A percentile compares a stretch with the other conserved stretches of the same genome.
Conservation (phyloP, 441 rosid genomes). For the Codiaeum variegatum region DNA sequence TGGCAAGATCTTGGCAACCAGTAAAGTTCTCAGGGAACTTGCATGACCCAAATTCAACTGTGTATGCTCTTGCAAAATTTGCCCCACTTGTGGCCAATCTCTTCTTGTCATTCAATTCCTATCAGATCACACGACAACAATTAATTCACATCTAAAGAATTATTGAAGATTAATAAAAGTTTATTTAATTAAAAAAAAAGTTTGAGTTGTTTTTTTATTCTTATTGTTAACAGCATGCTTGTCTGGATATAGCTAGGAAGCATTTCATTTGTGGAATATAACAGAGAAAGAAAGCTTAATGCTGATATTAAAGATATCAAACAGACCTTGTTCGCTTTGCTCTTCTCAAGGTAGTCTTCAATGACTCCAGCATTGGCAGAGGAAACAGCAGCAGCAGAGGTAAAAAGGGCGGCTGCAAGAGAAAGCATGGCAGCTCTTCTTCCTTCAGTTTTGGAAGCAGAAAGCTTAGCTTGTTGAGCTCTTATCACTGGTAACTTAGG, state of each 20-base stretch:
- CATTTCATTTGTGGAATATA: no score
- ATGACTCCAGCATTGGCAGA: slow-evolving; percentile 80
- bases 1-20: slow-evolving; percentile 97
- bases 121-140: background rate
- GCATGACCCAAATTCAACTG: slow-evolving; percentile 85
- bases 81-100: slow-evolving; percentile 95
- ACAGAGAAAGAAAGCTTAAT: no score
- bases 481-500: slow-evolving; percentile 61
- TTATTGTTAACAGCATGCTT: no score
- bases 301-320: background rate
- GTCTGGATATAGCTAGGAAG: no score
- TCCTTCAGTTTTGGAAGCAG: slow-evolving; percentile 45
- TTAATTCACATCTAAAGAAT: no score
- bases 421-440: slow-evolving; percentile 66
- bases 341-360: slow-evolving; percentile 88
- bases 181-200: no score
- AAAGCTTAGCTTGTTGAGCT: slow-evolving; percentile 39
- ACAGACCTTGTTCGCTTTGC: slow-evolving; percentile 87
- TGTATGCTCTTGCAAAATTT: slow-evolving; percentile 90
- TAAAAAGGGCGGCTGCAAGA: slow-evolving; percentile 69
- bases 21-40: slow-evolving; percentile 98
- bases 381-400: slow-evolving; percentile 51
- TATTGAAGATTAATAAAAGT: no score
- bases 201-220: no score
- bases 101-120: slow-evolving; percentile 95